Conservation (phyloP, 257 asterid species). For the Scutellaria barbata region DNA sequence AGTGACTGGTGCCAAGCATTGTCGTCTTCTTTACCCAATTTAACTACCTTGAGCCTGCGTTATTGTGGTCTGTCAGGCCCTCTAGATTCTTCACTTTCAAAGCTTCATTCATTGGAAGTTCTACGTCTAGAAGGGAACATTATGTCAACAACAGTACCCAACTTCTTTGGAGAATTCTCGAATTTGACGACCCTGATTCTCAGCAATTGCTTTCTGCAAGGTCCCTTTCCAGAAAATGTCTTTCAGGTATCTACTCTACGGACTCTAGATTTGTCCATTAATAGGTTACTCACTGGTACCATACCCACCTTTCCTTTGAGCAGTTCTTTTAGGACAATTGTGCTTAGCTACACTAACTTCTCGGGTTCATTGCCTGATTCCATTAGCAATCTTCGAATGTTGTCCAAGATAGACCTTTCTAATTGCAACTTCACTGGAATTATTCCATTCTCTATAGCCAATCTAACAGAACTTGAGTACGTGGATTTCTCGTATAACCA, state of each 20-base stretch:
- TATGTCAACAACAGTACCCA: slow-evolving; percentile 41
- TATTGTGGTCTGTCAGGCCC: slow-evolving; percentile 48
- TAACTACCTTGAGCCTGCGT: slow-evolving; percentile 53
- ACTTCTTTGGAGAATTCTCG: slow-evolving; percentile 38
- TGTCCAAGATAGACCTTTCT: slow-evolving; percentile 42
- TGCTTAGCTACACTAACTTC: slow-evolving; percentile 44
- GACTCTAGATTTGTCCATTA: slow-evolving; percentile 42
- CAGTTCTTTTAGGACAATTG: slow-evolving; percentile 40
- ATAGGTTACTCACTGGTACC: slow-evolving; percentile 40
- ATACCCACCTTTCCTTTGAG: slow-evolving; percentile 38
- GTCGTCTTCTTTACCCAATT: slow-evolving; percentile 44
- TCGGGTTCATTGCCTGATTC: slow-evolving; percentile 50
- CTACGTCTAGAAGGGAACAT: slow-evolving; percentile 47
- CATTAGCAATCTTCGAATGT: slow-evolving; percentile 40
- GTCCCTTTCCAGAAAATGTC: slow-evolving; percentile 43
- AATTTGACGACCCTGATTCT: slow-evolving; percentile 46
- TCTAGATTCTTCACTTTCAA: slow-evolving; percentile 41
- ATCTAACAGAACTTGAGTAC: slow-evolving; percentile 39
- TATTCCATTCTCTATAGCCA: slow-evolving; percentile 46
- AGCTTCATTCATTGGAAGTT: slow-evolving; percentile 45
- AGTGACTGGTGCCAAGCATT: slow-evolving; percentile 46
- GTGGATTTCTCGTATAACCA: slow-evolving; percentile 47
- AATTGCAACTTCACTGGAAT: slow-evolving; percentile 49
- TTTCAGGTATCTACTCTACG: slow-evolving; percentile 42
- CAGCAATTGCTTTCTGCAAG: slow-evolving; percentile 42